phyloP scores from a whole-genome alignment of 1,284 basidiomycete species.

The Cutaneotrichosporon sp. region DNA sequence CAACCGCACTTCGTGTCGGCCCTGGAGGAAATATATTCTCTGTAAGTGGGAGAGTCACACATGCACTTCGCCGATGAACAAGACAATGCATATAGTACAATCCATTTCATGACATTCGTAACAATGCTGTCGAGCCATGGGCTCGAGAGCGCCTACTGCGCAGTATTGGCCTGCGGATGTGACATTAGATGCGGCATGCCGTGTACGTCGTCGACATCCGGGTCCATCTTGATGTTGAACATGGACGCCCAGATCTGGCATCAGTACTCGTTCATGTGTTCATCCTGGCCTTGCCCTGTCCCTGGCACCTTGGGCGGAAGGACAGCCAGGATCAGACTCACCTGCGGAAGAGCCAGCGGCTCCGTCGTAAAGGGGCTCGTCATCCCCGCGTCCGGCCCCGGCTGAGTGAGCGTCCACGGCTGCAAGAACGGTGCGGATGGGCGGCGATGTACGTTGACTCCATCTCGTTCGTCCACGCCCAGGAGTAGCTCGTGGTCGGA shows the following conservation, averaged over 20 bases:
- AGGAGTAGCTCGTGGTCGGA: slow-evolving; percentile 14
- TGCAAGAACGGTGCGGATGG: slow-evolving; percentile 22
- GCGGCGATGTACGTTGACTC: slow-evolving; percentile 2
- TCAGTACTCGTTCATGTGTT: slow-evolving; percentile 4
- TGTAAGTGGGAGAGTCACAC: too few species aligned
- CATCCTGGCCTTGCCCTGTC: not conserved
- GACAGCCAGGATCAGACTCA: not conserved
- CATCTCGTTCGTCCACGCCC: not conserved
- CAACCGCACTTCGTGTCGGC: too few species aligned
- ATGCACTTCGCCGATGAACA: too few species aligned
- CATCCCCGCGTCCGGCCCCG: slow-evolving; percentile 11
- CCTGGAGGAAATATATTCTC: too few species aligned
- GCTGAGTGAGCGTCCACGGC: slow-evolving; percentile 22
- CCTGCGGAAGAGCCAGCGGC: slow-evolving; percentile 32
- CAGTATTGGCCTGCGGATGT: not conserved
- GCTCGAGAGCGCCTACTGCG: not conserved
- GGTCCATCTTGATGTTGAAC: slow-evolving; percentile 48
- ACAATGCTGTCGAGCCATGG: too few species aligned
- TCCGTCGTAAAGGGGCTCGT: slow-evolving; percentile 22
- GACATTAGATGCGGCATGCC: not conserved
- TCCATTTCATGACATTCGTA: too few species aligned
- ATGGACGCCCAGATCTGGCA: slow-evolving; percentile 47
- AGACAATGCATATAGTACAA: not conserved
- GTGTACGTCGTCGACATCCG: slow-evolving; percentile 8
- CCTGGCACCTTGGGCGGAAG: not conserved